Conservation (phyloP, 331 rosid genomes). For the Acacia pycnantha region DNA sequence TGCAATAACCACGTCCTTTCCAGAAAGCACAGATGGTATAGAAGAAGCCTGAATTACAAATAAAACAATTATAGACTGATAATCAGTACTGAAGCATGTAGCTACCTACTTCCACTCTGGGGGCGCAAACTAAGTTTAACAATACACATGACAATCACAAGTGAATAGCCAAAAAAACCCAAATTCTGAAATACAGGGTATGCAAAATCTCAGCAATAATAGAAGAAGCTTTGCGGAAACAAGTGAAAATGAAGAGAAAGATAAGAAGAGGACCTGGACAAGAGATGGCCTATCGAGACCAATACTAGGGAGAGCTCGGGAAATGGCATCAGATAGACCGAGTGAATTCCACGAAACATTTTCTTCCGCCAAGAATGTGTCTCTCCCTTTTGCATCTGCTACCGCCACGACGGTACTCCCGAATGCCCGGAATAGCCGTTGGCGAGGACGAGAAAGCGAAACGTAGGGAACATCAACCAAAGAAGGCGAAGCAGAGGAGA, state of each 20-base stretch:
- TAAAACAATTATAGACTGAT: background rate
- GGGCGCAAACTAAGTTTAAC: background rate
- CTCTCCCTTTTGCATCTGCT: slow-evolving; percentile 38
- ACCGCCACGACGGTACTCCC: slow-evolving; percentile 36
- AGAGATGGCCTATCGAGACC: slow-evolving; percentile 77
- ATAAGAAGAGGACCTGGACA: slow-evolving; percentile 53
- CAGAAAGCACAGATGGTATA: slow-evolving; percentile 73
- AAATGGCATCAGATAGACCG: slow-evolving; percentile 70
- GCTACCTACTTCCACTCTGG: slow-evolving; percentile 9
- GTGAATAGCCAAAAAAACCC: background rate
- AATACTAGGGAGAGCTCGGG: slow-evolving; percentile 59
- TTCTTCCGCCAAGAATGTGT: slow-evolving; percentile 72
- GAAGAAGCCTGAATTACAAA: slow-evolving; percentile 74
- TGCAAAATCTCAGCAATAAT: background rate
- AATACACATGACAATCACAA: background rate
- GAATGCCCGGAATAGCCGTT: slow-evolving; percentile 33
- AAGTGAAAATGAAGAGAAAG: background rate
- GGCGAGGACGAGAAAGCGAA: slow-evolving; percentile 29
- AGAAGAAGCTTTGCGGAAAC: background rate
- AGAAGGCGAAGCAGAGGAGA: slow-evolving; percentile 26
- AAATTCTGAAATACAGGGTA: background rate
- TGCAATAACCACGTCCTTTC: slow-evolving; percentile 83
- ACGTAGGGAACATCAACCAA: slow-evolving; percentile 38
- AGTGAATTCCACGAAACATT: slow-evolving; percentile 73
- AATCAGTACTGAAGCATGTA: background rate